These are phyloP conservation scores for Neolentinus lepideus DNA, from an alignment of 1,284 basidiomycete genomes.

Conservation along the genomic window DNA sequence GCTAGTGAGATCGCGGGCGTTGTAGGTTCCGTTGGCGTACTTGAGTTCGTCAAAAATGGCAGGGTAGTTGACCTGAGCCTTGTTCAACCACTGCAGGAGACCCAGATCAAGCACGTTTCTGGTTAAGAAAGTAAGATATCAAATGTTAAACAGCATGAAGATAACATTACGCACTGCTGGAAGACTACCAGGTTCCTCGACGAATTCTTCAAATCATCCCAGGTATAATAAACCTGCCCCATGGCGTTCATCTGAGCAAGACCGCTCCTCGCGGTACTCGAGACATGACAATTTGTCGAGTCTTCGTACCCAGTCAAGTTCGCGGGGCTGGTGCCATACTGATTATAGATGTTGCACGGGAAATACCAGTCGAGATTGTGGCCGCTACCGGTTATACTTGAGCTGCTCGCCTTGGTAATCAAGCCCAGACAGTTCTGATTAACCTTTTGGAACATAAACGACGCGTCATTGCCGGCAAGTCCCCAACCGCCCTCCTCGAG, in stretches of 20 bases:
- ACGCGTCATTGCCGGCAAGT: slow-evolving; percentile 81
- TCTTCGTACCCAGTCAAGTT: slow-evolving; percentile 68
- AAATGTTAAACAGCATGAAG: slow-evolving; percentile 6
- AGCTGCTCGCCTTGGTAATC: slow-evolving; percentile 66
- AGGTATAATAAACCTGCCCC: slow-evolving; percentile 91
- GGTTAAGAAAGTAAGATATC: slow-evolving; percentile 10
- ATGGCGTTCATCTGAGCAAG: slow-evolving; percentile 45
- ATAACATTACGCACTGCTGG: slow-evolving; percentile 60
- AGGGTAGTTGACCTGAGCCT: slow-evolving; percentile 76
- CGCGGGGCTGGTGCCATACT: slow-evolving; percentile 54
- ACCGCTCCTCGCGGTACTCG: slow-evolving; percentile 41
- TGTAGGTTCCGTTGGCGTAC: slow-evolving; percentile 64
- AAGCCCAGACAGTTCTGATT: slow-evolving; percentile 77
- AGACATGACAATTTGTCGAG: slow-evolving; percentile 67
- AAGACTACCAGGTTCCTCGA: slow-evolving; percentile 84
- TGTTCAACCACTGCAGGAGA: slow-evolving; percentile 81
- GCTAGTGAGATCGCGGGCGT: slow-evolving; percentile 84
- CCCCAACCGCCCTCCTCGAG: slow-evolving; percentile 73
- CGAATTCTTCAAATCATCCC: slow-evolving; percentile 74
- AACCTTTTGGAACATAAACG: slow-evolving; percentile 91
- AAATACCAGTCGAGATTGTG: slow-evolving; percentile 82
- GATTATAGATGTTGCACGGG: slow-evolving; percentile 86
- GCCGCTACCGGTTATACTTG: slow-evolving; percentile 56
- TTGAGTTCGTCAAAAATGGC: slow-evolving; percentile 76
- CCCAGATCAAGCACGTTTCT: slow-evolving; percentile 86